Conservation (phyloP, 2,329 filamentous ascomycete species). For the Ophiostoma fasciatum region DNA sequence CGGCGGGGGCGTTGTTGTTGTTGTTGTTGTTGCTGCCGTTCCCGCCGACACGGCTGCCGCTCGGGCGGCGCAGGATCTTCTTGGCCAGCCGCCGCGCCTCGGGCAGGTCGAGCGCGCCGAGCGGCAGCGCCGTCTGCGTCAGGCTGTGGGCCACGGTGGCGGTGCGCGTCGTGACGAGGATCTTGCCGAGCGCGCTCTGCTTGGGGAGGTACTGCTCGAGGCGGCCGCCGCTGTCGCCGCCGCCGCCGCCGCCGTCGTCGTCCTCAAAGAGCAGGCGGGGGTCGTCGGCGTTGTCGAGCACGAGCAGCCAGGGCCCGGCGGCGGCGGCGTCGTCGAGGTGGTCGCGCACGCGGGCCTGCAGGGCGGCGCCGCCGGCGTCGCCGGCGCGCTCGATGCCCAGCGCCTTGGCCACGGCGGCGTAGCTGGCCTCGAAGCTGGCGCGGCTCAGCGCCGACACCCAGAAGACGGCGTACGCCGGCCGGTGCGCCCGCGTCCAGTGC, state of each 20-base stretch:
- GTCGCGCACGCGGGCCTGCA: slow-evolving; percentile 42
- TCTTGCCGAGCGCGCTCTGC: slow-evolving; percentile 17
- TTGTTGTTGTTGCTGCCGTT: no score
- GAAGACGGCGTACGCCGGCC: slow-evolving; percentile 24
- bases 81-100: neutral
- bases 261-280: slow-evolving; percentile 14
- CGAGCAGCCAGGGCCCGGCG: slow-evolving; percentile 22
- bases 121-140: slow-evolving; percentile 10
- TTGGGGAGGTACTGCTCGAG: slow-evolving; percentile 20
- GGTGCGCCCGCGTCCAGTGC: slow-evolving; percentile 20
- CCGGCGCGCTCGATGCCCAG: slow-evolving; percentile 22
- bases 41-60: no score
- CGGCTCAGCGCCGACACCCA: slow-evolving; percentile 26
- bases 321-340: slow-evolving; percentile 16
- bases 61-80: slow-evolving; percentile 14
- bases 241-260: slow-evolving; percentile 6
- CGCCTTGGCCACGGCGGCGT: slow-evolving; percentile 18
- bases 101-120: slow-evolving; percentile 14
- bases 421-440: slow-evolving; percentile 26
- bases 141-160: slow-evolving; percentile 12
- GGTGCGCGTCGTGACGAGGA: slow-evolving; percentile 24
- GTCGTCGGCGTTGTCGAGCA: slow-evolving; percentile 29
- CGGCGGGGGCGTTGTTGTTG: neutral
- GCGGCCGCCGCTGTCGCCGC: slow-evolving; percentile 5
- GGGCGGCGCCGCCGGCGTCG: slow-evolving; percentile 41